Conservation (phyloP, 2,329 filamentous ascomycete species). For the Talaromyces amestolkiae region DNA sequence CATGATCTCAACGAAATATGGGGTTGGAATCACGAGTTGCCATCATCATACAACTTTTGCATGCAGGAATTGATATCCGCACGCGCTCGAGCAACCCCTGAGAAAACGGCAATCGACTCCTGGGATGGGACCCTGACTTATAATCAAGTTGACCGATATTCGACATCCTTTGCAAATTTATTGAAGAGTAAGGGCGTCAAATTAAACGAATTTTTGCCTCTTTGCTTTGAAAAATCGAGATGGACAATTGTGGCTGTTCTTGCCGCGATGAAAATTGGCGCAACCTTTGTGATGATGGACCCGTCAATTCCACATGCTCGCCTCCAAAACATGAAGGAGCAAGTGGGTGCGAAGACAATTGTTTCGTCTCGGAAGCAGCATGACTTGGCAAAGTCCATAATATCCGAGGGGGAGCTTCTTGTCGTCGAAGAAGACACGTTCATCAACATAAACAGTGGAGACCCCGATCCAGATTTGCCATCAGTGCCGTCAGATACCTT, state of each 20-base stretch:
- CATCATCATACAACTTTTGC: constrained; percentile 36
- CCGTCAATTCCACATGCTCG: constrained; percentile 22
- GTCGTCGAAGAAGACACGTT: not conserved
- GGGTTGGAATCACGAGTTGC: constrained; percentile 49
- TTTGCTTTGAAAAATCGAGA: constrained; percentile 35
- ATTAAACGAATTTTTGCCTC: constrained; percentile 26
- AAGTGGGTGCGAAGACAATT: constrained; percentile 6
- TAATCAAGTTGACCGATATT: constrained; percentile 31
- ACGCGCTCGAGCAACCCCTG: constrained; percentile 25
- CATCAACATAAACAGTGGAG: not conserved
- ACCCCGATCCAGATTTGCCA: constrained; percentile 21
- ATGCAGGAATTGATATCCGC: constrained; percentile 16
- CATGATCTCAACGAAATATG: constrained; percentile 48
- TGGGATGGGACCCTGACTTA: constrained; percentile 35
- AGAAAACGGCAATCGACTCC: constrained; percentile 25
- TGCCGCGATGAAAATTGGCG: constrained; percentile 31
- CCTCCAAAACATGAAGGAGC: constrained; percentile 4
- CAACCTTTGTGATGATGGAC: constrained; percentile 26
- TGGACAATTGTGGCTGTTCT: constrained; percentile 33
- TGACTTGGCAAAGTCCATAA: not conserved
- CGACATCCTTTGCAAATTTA: constrained; percentile 29
- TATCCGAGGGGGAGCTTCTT: constrained; percentile 23
- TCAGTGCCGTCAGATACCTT: constrained; percentile 28
- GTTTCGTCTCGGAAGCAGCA: constrained; percentile 11
- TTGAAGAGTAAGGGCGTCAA: constrained; percentile 32